Conservation (phyloP, 352 stramenopile species). For the Phytophthora litchii region DNA sequence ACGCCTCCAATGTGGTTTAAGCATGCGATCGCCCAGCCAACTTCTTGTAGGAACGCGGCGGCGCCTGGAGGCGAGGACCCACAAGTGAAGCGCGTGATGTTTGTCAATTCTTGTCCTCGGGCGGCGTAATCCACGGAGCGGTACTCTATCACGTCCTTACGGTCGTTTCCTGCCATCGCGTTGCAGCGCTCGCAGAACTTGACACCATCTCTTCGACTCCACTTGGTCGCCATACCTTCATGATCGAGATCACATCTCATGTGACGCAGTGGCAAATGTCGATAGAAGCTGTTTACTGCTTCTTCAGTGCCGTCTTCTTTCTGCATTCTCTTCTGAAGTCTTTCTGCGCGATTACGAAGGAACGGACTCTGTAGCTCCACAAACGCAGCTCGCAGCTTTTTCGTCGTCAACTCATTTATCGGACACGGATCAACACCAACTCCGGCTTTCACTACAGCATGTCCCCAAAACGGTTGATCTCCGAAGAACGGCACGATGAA, state of each 20-base stretch:
- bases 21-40: conserved; percentile 33
- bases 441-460: conserved; percentile 76
- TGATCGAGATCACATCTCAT: conserved; percentile 72
- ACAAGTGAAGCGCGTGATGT: conserved; percentile 23
- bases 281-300: conserved; percentile 87
- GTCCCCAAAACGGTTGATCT: conserved; percentile 94
- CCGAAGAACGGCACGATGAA: conserved; percentile 96
- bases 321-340: conserved; percentile 60
- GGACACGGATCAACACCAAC: conserved; percentile 87
- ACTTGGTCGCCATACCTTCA: conserved; percentile 36
- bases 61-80: conserved; percentile 17
- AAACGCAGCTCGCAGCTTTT: conserved; percentile 81
- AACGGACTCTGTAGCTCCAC: conserved; percentile 50
- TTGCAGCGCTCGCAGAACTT: conserved; percentile 46
- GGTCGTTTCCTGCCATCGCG: conserved; percentile 22
- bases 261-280: conserved; percentile 71
- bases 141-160: conserved; percentile 39
- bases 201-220: conserved; percentile 32
- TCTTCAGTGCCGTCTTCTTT: conserved; percentile 80
- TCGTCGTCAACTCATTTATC: conserved; percentile 76
- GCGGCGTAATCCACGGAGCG: conserved; percentile 40
- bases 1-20: conserved; percentile 37
- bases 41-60: conserved; percentile 26
- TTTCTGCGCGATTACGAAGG: conserved; percentile 51
- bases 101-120: conserved; percentile 27